phyloP scores from a whole-genome alignment of 805 yeast species.

The Vanderwaltozyma tropicalis region DNA sequence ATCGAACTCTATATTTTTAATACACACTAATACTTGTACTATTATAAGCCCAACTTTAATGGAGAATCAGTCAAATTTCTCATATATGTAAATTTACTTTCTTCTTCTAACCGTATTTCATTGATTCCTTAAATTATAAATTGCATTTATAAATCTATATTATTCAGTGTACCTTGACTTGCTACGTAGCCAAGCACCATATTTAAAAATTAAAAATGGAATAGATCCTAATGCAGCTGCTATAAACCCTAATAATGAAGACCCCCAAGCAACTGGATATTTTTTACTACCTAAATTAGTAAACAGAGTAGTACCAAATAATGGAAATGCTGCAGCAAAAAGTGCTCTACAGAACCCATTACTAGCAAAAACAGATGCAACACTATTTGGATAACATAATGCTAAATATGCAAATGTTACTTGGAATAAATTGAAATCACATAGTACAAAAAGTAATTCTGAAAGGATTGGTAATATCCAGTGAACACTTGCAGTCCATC shows the following conservation, averaged over 20 bases:
- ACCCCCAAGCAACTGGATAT: slow-evolving; percentile 54
- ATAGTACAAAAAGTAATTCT: slow-evolving; percentile 30
- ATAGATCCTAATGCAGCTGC: slow-evolving; percentile 35
- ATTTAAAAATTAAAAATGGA: slow-evolving; percentile 36
- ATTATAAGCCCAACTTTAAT: no score
- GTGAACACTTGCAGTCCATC: slow-evolving; percentile 41
- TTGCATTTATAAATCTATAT: no score
- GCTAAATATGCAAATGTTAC: slow-evolving; percentile 41
- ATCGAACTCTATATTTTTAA: no score
- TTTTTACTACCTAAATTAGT: slow-evolving; percentile 36
- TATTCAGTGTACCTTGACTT: slow-evolving; percentile 21
- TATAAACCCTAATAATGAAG: slow-evolving; percentile 38
- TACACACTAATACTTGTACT: no score
- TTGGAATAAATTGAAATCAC: slow-evolving; percentile 41
- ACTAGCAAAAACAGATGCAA: slow-evolving; percentile 53
- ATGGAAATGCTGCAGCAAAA: slow-evolving; percentile 51
- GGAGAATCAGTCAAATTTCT: no score
- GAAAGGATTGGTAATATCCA: slow-evolving; percentile 44
- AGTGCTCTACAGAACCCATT: slow-evolving; percentile 41
- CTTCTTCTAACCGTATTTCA: no score
- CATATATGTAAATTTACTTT: no score
- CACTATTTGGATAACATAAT: slow-evolving; percentile 36
- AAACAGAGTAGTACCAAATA: slow-evolving; percentile 54
- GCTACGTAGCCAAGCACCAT: slow-evolving; percentile 37
- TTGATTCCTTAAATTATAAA: no score